Conservation (phyloP, 2,329 filamentous ascomycete genomes). For the Penicillium sp. region DNA sequence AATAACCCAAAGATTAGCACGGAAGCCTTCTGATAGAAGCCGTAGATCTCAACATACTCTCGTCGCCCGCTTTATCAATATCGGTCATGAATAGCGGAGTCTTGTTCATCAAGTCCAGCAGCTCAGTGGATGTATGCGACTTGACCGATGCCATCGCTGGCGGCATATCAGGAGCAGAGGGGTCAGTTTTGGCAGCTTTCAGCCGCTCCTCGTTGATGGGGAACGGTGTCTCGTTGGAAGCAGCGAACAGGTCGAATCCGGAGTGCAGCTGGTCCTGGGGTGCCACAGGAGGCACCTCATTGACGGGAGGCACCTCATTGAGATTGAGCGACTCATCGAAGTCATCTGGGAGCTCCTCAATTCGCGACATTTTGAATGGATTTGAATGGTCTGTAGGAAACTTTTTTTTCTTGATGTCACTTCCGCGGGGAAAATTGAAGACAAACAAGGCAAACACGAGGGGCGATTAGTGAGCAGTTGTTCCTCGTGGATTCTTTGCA, state of each 20-base stretch:
- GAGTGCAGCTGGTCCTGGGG: constrained; percentile 19
- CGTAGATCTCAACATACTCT: constrained; percentile 39
- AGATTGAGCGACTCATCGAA: constrained; percentile 50
- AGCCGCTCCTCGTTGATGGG: constrained; percentile 40
- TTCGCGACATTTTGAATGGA: constrained; percentile 49
- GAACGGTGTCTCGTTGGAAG: constrained; percentile 38
- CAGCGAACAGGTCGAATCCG: constrained; percentile 21
- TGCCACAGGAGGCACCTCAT: constrained; percentile 30
- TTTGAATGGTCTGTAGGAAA: neutral
- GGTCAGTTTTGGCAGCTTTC: constrained; percentile 32
- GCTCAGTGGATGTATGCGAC: constrained; percentile 59
- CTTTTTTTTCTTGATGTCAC: neutral
- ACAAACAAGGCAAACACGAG: constrained; percentile 34
- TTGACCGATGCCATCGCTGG: constrained; percentile 60
- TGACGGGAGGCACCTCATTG: constrained; percentile 39
- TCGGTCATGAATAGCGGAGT: constrained; percentile 95
- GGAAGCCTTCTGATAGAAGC: neutral
- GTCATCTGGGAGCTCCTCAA: constrained; percentile 54
- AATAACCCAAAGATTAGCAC: neutral
- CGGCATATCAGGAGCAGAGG: constrained; percentile 51
- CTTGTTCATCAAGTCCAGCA: constrained; percentile 66
- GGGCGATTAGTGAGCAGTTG: constrained; percentile 11
- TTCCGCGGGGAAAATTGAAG: constrained; percentile 15
- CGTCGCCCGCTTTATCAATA: constrained; percentile 63
- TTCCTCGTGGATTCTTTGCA: neutral